A percentile compares a stretch with the other conserved stretches of the same genome.
Evolutionary conservation across 2,329 filamentous ascomycete species (phyloP).

Genomic region (Colletotrichum shisoi): DNA sequence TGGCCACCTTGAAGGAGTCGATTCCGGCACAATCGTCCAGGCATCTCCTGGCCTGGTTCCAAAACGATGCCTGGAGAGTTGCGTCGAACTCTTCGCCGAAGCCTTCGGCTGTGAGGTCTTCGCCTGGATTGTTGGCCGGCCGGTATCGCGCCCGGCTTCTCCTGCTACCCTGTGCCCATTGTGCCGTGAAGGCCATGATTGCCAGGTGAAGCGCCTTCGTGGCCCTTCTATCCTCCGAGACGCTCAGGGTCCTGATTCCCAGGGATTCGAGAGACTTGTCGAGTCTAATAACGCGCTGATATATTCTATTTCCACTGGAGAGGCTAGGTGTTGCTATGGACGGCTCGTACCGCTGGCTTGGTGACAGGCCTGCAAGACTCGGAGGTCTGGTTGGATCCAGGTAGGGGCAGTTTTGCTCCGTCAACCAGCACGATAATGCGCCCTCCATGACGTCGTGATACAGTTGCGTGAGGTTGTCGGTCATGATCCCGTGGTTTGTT

Average conservation of each 20-base stretch:
- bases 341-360: conserved; percentile 47
- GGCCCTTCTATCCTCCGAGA: conserved; percentile 54
- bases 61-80: conserved; percentile 49
- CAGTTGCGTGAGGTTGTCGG: conserved; percentile 55
- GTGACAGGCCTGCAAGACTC: conserved; percentile 34
- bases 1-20: conserved; percentile 51
- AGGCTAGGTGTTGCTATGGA: conserved; percentile 45
- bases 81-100: conserved; percentile 51
- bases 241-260: conserved; percentile 52
- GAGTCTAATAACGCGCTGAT: conserved; percentile 57
- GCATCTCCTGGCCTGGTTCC: conserved; percentile 50
- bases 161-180: conserved; percentile 56
- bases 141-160: conserved; percentile 35
- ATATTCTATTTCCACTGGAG: conserved; percentile 50
- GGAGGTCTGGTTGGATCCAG: background rate
- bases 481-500: conserved; percentile 51
- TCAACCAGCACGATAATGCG: conserved; percentile 62
- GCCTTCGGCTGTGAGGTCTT: conserved; percentile 38
- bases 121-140: conserved; percentile 22
- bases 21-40: conserved; percentile 49
- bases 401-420: conserved; percentile 62
- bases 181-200: conserved; percentile 62
- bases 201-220: conserved; percentile 57
- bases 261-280: conserved; percentile 54
- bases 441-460: conserved; percentile 65